These are phyloP conservation scores for Colletotrichum sp. DNA, from an alignment of 2,329 filamentous ascomycete species.

Conservation along the genomic window DNA sequence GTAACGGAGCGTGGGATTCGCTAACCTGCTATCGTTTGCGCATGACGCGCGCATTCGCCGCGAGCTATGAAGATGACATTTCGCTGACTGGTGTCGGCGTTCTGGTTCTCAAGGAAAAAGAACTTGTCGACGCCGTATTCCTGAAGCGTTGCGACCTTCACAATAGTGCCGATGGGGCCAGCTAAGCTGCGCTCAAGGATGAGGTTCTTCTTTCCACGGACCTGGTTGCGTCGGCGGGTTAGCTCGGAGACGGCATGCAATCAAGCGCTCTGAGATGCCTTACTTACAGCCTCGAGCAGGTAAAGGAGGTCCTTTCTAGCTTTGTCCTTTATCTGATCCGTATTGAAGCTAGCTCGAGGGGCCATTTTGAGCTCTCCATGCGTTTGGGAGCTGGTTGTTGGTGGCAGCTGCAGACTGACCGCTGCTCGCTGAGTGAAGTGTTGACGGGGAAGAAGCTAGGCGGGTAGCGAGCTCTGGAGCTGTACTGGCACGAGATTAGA, in stretches of 20 bases:
- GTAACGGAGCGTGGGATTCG: constrained; percentile 14
- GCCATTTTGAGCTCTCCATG: constrained; percentile 68
- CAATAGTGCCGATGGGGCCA: constrained; percentile 86
- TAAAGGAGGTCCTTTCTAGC: constrained; percentile 88
- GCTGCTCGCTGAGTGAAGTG: neutral
- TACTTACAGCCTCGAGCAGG: constrained; percentile 92
- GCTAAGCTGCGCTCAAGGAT: constrained; percentile 91
- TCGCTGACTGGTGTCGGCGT: constrained; percentile 91
- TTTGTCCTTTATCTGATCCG: constrained; percentile 78
- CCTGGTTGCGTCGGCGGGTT: constrained; percentile 55
- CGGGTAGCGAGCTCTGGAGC: neutral
- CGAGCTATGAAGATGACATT: constrained; percentile 94
- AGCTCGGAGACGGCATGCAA: neutral
- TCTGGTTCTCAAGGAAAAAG: constrained; percentile 94
- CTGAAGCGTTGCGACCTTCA: constrained; percentile 93
- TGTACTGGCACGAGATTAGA: neutral
- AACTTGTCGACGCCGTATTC: constrained; percentile 98
- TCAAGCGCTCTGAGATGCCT: neutral
- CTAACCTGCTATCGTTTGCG: constrained; percentile 88
- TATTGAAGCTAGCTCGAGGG: constrained; percentile 73
- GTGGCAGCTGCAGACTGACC: constrained; percentile 7
- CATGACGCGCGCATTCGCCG: constrained; percentile 85
- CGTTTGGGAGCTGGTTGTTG: constrained; percentile 15
- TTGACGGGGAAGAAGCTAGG: neutral
- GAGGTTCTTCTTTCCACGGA: constrained; percentile 98